These are phyloP conservation scores for Irpex sp. DNA, from an alignment of 1,284 basidiomycete species.

Conservation along the genomic window DNA sequence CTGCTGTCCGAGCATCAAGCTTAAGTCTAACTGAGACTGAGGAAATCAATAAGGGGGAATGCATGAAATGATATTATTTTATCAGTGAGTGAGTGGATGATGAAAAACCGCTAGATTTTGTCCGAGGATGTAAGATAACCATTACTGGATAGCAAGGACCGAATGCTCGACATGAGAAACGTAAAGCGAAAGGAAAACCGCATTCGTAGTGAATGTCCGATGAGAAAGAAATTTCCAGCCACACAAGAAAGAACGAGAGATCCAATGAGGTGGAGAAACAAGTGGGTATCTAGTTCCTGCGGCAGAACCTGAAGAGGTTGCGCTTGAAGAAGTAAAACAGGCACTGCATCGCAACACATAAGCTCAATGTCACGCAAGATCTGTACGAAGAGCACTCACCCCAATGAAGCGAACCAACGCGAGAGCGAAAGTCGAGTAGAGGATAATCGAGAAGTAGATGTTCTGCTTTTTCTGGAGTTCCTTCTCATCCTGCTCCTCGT, in stretches of 20 bases:
- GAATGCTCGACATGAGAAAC: background rate
- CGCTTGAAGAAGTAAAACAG: conserved; percentile 80
- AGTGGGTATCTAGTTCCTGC: conserved; percentile 52
- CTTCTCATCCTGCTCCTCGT: conserved; percentile 39
- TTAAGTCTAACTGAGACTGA: background rate
- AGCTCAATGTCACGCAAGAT: conserved; percentile 3
- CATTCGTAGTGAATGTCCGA: background rate
- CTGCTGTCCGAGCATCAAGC: background rate
- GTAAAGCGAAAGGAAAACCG: background rate
- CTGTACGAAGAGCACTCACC: conserved; percentile 45
- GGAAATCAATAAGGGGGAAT: background rate
- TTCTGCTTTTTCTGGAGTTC: conserved; percentile 62
- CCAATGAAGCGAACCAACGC: conserved; percentile 79
- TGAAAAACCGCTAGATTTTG: background rate
- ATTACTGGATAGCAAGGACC: background rate
- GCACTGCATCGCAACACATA: conserved; percentile 44
- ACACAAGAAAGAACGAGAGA: background rate
- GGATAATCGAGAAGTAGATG: conserved; percentile 78
- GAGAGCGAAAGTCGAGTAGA: conserved; percentile 88
- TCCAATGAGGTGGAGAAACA: background rate
- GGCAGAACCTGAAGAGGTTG: conserved; percentile 79
- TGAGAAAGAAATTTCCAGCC: background rate
- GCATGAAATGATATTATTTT: background rate
- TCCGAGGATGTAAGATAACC: background rate
- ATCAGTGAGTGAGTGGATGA: background rate